phyloP scores from a whole-genome alignment of 768 basidiomycete genomes.

The Hygrophoropsis aurantiaca region DNA sequence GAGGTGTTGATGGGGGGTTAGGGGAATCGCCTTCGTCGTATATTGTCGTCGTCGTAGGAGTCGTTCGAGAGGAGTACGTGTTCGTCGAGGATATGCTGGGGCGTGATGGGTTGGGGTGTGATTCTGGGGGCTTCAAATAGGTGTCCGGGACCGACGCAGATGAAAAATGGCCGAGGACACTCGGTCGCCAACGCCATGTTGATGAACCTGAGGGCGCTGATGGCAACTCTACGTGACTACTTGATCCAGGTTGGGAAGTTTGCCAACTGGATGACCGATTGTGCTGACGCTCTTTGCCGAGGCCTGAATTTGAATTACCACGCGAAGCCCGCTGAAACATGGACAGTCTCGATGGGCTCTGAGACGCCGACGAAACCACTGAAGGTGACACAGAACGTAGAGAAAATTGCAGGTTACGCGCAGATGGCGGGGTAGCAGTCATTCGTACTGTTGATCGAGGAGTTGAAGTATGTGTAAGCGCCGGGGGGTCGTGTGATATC shows the following conservation, averaged over 20 bases:
- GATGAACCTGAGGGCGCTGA: constrained; percentile 19
- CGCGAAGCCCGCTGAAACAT: constrained; percentile 39
- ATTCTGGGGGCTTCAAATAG: constrained; percentile 42
- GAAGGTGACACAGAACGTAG: constrained; percentile 41
- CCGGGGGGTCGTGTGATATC: constrained; percentile 19
- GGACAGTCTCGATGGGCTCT: constrained; percentile 40
- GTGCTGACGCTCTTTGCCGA: constrained; percentile 36
- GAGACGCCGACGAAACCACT: constrained; percentile 33
- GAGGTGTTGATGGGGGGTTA: constrained; percentile 37
- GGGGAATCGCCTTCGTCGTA: constrained; percentile 41
- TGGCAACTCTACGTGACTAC: constrained; percentile 6
- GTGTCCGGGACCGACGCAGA: constrained; percentile 45
- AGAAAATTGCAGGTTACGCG: constrained; percentile 44
- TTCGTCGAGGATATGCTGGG: constrained; percentile 63
- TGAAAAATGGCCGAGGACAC: constrained; percentile 63
- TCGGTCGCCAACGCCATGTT: constrained; percentile 59
- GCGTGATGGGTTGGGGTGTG: constrained; percentile 43
- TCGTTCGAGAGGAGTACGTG: constrained; percentile 49
- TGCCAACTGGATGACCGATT: constrained; percentile 51
- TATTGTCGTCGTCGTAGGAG: constrained; percentile 30
- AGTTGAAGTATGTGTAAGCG: constrained; percentile 22
- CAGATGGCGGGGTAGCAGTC: constrained; percentile 37
- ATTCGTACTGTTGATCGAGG: constrained; percentile 33
- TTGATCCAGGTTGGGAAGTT: constrained; percentile 31
- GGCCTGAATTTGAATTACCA: constrained; percentile 24